phyloP scores from a whole-genome alignment of 2,329 filamentous ascomycete genomes.

The Fusarium albosuccineum region DNA sequence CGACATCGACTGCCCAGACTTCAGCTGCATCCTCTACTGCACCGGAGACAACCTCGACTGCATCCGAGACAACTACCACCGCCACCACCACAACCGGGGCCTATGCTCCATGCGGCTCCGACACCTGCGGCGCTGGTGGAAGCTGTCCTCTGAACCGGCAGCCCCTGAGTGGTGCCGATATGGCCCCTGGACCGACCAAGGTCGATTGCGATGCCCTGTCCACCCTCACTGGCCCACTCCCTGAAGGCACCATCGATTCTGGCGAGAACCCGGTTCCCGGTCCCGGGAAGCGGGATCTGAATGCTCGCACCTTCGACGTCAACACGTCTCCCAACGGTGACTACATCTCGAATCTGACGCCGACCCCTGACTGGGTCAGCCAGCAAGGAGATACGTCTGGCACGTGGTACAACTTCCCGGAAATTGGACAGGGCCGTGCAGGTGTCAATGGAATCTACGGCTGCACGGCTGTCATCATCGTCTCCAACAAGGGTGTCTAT shows the following conservation, averaged over 20 bases:
- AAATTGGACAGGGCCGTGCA: background rate
- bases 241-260: background rate
- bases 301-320: background rate
- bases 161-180: too few relatives aligned
- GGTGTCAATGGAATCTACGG: constrained; percentile 23
- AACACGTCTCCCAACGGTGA: too few relatives aligned
- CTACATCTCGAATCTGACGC: too few relatives aligned
- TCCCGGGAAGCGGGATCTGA: background rate
- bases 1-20: background rate
- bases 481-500: constrained; percentile 18
- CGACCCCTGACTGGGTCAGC: too few relatives aligned
- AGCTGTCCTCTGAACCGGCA: too few relatives aligned
- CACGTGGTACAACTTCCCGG: too few relatives aligned
- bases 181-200: background rate
- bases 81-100: too few relatives aligned
- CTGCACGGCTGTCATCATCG: constrained; percentile 23
- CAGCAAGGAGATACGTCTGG: too few relatives aligned
- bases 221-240: background rate
- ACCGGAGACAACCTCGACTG: background rate
- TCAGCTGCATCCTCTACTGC: background rate
- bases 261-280: background rate
- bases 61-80: too few relatives aligned
- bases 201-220: background rate
- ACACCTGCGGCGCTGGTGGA: too few relatives aligned
- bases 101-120: too few relatives aligned